Evolutionary conservation across 768 basidiomycete genomes (phyloP).

Genomic region (Suillus cothurnatus): DNA sequence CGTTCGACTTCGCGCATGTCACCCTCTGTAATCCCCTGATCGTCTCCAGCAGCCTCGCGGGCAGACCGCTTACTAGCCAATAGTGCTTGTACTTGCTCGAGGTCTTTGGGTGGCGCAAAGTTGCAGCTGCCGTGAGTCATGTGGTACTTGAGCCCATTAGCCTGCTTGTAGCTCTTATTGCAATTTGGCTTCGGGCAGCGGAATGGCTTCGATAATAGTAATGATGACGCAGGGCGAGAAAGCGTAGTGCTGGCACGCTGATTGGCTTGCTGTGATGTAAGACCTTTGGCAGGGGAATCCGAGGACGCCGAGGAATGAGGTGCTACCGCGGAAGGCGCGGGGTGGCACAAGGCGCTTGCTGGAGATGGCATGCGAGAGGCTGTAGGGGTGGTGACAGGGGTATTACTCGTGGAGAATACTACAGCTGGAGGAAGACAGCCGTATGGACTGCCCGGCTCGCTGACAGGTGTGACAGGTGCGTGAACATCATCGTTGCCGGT

Average conservation of each 20-base stretch:
- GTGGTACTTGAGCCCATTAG: conserved; percentile 93
- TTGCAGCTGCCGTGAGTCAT: conserved; percentile 93
- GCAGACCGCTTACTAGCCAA: conserved; percentile 51
- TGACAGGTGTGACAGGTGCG: conserved; percentile 28
- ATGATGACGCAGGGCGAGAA: conserved; percentile 54
- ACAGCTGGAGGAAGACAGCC: conserved; percentile 69
- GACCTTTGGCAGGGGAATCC: conserved; percentile 24
- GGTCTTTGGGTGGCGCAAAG: conserved; percentile 86
- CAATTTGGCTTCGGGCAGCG: conserved; percentile 93
- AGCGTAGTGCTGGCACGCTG: conserved; percentile 47
- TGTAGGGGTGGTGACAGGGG: conserved; percentile 50
- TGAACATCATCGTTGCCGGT: conserved; percentile 32
- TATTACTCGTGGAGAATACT: conserved; percentile 52
- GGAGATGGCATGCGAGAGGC: conserved; percentile 45
- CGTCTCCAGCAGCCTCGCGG: conserved; percentile 44
- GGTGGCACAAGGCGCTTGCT: conserved; percentile 25
- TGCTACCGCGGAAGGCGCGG: conserved; percentile 15
- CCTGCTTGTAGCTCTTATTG: conserved; percentile 96
- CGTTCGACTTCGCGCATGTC: conserved; percentile 74
- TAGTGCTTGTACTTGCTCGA: conserved; percentile 74
- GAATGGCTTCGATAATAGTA: conserved; percentile 85
- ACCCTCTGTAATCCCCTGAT: conserved; percentile 51
- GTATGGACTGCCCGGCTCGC: conserved; percentile 34
- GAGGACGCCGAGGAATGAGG: conserved; percentile 27
- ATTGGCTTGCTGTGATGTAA: conserved; percentile 28